Conservation (phyloP, 345 rosid genomes). For the Chamaenerion angustifolium region DNA sequence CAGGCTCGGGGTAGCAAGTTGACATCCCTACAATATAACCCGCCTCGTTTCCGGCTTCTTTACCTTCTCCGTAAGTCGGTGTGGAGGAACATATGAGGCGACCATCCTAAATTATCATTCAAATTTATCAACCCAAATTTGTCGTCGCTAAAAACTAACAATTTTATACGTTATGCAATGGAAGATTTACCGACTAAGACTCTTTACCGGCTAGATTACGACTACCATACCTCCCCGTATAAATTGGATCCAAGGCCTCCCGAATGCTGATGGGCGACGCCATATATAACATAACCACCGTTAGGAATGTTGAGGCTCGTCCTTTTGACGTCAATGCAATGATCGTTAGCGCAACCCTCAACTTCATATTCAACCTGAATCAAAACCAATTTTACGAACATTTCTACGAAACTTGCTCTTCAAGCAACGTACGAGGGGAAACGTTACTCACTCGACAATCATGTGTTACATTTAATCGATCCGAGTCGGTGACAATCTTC, state of each 20-base stretch:
- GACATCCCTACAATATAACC: constrained; percentile 95
- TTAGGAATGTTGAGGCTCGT: constrained; percentile 43
- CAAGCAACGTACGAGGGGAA: not conserved
- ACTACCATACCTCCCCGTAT: constrained; percentile 64
- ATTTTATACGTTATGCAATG: too few species aligned
- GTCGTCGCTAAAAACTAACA: not conserved
- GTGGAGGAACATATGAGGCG: constrained; percentile 40
- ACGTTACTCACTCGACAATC: constrained; percentile 37
- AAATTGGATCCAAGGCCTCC: constrained; percentile 62
- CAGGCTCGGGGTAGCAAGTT: constrained; percentile 63
- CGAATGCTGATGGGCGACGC: constrained; percentile 69
- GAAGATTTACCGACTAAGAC: too few species aligned
- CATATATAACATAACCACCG: constrained; percentile 65
- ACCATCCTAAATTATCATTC: constrained; percentile 39
- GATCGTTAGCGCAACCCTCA: constrained; percentile 28
- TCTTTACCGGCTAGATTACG: too few species aligned
- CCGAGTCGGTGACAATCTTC: constrained; percentile 22
- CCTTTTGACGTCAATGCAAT: constrained; percentile 37
- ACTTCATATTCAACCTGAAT: constrained; percentile 57
- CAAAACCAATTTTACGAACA: not conserved
- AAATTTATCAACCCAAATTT: not conserved
- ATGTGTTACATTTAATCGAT: constrained; percentile 27
- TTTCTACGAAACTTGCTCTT: not conserved
- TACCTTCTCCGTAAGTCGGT: constrained; percentile 54
- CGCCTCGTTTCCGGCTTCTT: constrained; percentile 69